Evolutionary conservation across 805 yeast genomes (phyloP).

Genomic region (Candida hispaniensis): DNA sequence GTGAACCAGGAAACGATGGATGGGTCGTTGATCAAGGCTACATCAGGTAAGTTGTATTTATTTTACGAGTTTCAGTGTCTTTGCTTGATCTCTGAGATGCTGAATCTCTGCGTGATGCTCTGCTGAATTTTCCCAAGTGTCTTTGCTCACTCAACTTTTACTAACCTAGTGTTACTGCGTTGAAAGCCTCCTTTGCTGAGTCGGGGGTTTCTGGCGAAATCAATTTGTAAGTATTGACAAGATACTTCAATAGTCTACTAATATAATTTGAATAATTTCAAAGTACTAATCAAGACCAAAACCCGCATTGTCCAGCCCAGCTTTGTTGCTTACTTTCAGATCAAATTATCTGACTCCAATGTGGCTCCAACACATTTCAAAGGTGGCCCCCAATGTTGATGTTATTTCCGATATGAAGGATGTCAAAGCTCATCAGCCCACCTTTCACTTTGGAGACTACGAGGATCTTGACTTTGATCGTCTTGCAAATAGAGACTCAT

Average conservation of each 20-base stretch:
- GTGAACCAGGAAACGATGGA: conserved; percentile 51
- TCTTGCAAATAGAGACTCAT: conserved; percentile 33
- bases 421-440: conserved; percentile 29
- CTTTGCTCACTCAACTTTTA: conserved; percentile 5
- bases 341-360: too few species aligned
- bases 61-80: neutral
- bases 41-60: conserved; percentile 41
- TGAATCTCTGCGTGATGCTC: too few species aligned
- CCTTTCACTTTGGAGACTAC: conserved; percentile 77
- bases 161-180: conserved; percentile 47
- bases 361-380: too few species aligned
- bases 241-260: too few species aligned
- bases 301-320: too few species aligned
- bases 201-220: conserved; percentile 53
- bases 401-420: conserved; percentile 4
- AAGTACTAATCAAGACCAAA: too few species aligned
- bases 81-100: conserved; percentile 1
- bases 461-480: conserved; percentile 76
- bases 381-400: too few species aligned
- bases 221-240: conserved; percentile 35
- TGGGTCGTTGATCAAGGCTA: conserved; percentile 54
- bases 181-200: conserved; percentile 59
- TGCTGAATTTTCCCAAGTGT: too few species aligned
- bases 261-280: too few species aligned
- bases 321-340: too few species aligned